Evolutionary conservation across 179 eudicot genomes (phyloP), one percentile per base, ranked within the genome.

Genomic region (Amaranthus tricolor): DNA sequence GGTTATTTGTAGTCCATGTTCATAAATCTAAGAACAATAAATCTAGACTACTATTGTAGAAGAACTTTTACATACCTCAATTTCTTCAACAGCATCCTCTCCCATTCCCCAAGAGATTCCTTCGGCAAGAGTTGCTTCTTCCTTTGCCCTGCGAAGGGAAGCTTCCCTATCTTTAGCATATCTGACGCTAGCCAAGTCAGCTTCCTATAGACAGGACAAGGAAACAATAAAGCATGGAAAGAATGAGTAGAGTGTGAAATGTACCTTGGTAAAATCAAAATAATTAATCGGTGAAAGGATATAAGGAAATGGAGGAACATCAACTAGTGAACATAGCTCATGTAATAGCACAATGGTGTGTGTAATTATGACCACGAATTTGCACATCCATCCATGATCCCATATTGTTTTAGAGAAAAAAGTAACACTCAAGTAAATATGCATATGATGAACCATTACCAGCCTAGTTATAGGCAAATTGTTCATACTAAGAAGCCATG

Each of bases 91-190:
- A 51, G 99, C 99, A 84, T 95, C 99, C 71, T 95, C 99, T 48
- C 87, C 76, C 98, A 95, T 93, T 43, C 99, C 99, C 99, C 99
- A 95, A 9, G 97, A 93, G 47, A 91, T 85, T 66, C 99, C 99
- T 77, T 95, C 97, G 47, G 96, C 96, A 73, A 83, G 84, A 81
- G 98, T 84, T 61, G 99, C 99, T 77, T 85, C 86, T 62, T 82
- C 80, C 72, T 82, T 87, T 57, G 99, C 99, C 80, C 98, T 86
- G 60, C 83, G 85, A 71, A 95, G 91, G 62, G 99, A 95, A 81
- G 92, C 99, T 87, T 88, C 94, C 83, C 92, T 89, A 77, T 95
- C 98, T 87, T 85, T 93, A 69, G 83, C 89, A 54, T 84, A 84
- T 75, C 86, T 79, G 45, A 82, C 73, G 52, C 77, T 84, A 74